These are phyloP conservation scores for Schizochytrium sp. DNA, from an alignment of 108 stramenopile genomes.

Conservation along the genomic window DNA sequence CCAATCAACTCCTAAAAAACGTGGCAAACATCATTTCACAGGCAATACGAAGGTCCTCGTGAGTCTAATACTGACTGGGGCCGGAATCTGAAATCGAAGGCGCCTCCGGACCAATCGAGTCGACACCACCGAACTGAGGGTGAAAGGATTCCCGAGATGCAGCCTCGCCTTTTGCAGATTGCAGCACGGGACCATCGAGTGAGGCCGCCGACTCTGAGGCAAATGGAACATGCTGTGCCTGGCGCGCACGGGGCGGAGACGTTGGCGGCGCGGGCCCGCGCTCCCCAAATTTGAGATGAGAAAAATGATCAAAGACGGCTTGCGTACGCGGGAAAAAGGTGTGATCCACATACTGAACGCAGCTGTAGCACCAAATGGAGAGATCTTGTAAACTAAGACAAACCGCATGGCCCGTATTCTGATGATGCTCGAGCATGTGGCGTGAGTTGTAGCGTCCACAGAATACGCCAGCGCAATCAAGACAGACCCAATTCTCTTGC, in stretches of 20 bases:
- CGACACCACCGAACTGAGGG: no score
- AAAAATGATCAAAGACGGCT: not conserved
- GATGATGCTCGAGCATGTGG: not conserved
- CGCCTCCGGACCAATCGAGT: no score
- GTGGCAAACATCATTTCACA: no score
- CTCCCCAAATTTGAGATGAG: not conserved
- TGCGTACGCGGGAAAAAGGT: not conserved
- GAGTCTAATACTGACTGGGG: no score
- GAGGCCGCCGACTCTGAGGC: no score
- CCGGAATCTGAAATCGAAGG: no score
- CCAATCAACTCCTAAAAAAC: no score
- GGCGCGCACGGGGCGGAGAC: not conserved
- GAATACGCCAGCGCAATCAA: not conserved
- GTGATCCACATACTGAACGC: not conserved
- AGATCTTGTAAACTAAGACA: not conserved
- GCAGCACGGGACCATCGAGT: no score
- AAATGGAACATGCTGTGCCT: no score
- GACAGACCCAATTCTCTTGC: not conserved
- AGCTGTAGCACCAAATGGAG: not conserved
- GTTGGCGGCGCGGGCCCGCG: not conserved
- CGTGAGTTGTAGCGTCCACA: not conserved
- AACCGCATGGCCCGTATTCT: not conserved
- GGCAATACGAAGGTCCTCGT: no score
- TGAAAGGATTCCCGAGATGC: not conserved
- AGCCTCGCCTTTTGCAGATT: no score